Conservation (phyloP, 2,329 filamentous ascomycete species). For the Onygenales sp. region DNA sequence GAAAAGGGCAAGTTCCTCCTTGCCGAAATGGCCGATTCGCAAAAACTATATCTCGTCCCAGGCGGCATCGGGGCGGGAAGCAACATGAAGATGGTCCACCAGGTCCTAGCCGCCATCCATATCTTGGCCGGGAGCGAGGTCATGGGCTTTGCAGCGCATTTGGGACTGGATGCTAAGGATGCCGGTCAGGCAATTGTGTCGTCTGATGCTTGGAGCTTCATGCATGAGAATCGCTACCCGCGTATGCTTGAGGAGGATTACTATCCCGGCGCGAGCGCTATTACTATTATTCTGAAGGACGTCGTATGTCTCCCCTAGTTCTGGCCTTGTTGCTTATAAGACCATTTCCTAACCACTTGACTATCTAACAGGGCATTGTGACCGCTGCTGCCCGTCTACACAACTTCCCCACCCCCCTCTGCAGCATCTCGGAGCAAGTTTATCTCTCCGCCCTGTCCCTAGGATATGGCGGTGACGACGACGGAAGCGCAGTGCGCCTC, state of each 20-base stretch:
- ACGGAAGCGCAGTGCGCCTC: constrained; percentile 47
- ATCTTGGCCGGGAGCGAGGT: constrained; percentile 53
- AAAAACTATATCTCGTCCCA: constrained; percentile 54
- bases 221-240: constrained; percentile 51
- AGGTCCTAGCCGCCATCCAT: constrained; percentile 55
- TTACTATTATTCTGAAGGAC: constrained; percentile 54
- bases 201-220: constrained; percentile 49
- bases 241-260: constrained; percentile 46
- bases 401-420: constrained; percentile 52
- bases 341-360: background rate
- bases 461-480: constrained; percentile 47
- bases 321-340: background rate
- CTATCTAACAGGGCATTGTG: constrained; percentile 46
- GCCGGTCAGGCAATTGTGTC: constrained; percentile 37
- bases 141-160: constrained; percentile 48
- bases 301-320: constrained; percentile 21
- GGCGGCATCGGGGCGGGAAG: constrained; percentile 52
- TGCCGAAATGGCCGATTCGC: constrained; percentile 48
- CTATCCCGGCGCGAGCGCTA: constrained; percentile 48
- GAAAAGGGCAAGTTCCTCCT: constrained; percentile 50
- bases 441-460: constrained; percentile 52
- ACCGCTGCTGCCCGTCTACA: constrained; percentile 52
- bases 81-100: constrained; percentile 56
- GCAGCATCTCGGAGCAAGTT: constrained; percentile 53
- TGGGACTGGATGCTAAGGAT: constrained; percentile 43